Evolutionary conservation across 176 grass and related monocot genomes (phyloP), one percentile per base, ranked within the genome.

Genomic region (Oryza australiensis): DNA sequence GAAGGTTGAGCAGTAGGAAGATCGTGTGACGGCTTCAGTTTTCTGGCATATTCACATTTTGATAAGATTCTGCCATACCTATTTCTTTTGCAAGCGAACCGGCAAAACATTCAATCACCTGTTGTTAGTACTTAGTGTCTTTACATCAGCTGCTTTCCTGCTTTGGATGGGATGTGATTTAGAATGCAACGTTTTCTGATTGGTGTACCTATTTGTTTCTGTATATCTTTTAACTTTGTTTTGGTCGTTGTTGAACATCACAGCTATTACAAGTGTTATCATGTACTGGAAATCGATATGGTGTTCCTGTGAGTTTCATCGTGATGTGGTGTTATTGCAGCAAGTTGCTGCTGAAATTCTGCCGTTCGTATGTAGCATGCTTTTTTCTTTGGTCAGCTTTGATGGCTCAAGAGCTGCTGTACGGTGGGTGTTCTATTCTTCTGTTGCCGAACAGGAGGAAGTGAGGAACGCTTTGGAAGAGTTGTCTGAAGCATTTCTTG

Each of bases 191-290:
- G 37, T 26, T 42, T 76, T 62, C 15, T 62, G 46, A 43, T 77
- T 59, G 63, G 11, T 84, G 23, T 23, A 66, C 45, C 63, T 42
- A 9, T 40, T 68, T 24, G 66, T 34, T 32, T 84, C 10, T 84
- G 63, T 84, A 32, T 68, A 41, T 53, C 18, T n/a, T 28, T 4
- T 8, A 9, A n/a, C 15, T 42, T 82, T 46, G 55, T 82, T 45
- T 63, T 57, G 14, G 10, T 20, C n/a, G 63, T 72, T 33, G 48
- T 70, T 42, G 79, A 26, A 71, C 65, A 30, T 42, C 26, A 37
- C 32, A 69, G 34, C 67, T 81, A 5, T 26, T 12, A 41, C 32
- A 35, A 26, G 20, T 68, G 3, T 69, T 69, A 22, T 69, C 22
- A 24, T 69, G 67, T 69, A 41, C 23, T 76, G 15, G n/a, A 12